Evolutionary conservation across 306 rosid species (phyloP), one percentile per base, ranked within the genome.

Genomic region (Vicia sativa): DNA sequence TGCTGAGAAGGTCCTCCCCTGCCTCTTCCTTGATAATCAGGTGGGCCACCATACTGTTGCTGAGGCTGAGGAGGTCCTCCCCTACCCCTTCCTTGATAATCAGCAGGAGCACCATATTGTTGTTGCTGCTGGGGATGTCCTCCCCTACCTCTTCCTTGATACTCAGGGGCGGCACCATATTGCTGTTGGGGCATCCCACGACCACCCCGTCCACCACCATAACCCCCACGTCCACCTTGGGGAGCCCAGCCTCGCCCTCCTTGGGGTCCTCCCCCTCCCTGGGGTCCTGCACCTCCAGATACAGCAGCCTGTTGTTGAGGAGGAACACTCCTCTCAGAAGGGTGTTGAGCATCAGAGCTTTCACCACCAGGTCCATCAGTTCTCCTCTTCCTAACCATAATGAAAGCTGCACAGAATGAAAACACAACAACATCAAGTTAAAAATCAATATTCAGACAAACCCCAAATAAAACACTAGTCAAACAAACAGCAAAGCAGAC

Each of bases 11-110:
- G 77, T 23, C 89, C 95, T 43, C 96, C 97, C 74, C 99, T 83
- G 8, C 97, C 98, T 74, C 96, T 81, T 8, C 86, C 95, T 76
- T 88, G 96, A 77, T 84, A 87, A 0, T 86, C 96, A 6, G 84
- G 73, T 6, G 83, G 71, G 1, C 75, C 90, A 58, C 91, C 84
- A 64, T 87, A 79, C 67, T 88, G 97, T 63, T 87, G 67, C 11
- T 62, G 67, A 6, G 16, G 97, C 63, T 78, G 96, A 18, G 87
- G 70, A 48, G 87, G 78, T 34, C 92, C 96, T 53, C 95, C 97
- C 77, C 99, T 83, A 3, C 97, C 98, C 78, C 95, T 83, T 15
- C 86, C 95, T 73, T 87, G 96, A 74, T 86, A 87, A 1, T 87
- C 96, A n/a, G 84, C 67, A 4, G 84, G 70, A 1, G 72, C 89